These are phyloP conservation scores for Tritrichomonas foetus DNA, from an alignment of 208 protist species.

Conservation along the genomic window DNA sequence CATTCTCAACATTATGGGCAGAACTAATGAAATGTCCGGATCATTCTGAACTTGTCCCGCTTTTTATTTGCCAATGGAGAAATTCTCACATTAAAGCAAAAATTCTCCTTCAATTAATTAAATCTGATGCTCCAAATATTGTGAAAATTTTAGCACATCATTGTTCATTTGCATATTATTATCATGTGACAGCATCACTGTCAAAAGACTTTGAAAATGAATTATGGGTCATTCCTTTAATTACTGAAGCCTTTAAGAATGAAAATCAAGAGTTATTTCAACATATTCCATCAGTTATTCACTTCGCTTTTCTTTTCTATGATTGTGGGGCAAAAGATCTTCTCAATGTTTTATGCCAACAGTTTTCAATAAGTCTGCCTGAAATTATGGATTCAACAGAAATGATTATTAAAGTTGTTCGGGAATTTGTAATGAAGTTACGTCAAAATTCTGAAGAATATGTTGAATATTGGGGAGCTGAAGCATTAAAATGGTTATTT, in stretches of 20 bases:
- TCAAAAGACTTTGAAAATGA: background rate
- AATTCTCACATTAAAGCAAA: background rate
- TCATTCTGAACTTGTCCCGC: background rate
- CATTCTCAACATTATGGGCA: background rate
- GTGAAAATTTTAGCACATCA: background rate
- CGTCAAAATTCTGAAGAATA: background rate
- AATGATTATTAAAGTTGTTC: background rate
- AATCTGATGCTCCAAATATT: background rate
- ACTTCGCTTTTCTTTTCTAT: background rate
- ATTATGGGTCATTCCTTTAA: background rate
- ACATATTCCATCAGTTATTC: background rate
- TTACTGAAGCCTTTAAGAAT: background rate
- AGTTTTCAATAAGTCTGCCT: background rate
- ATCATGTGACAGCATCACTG: background rate
- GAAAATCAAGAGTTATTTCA: background rate
- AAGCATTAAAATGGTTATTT: background rate
- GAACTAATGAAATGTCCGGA: background rate
- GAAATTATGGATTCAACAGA: background rate
- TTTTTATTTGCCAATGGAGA: background rate
- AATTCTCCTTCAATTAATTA: background rate
- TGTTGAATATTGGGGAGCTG: background rate
- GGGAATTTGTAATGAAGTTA: background rate
- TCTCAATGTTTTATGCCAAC: background rate
- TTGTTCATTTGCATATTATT: constrained; percentile 35
- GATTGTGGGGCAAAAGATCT: background rate